A percentile compares a stretch with the other conserved stretches of the same genome.
phyloP scores from a whole-genome alignment of 441 rosid genomes.

The Biscutella laevigata region DNA sequence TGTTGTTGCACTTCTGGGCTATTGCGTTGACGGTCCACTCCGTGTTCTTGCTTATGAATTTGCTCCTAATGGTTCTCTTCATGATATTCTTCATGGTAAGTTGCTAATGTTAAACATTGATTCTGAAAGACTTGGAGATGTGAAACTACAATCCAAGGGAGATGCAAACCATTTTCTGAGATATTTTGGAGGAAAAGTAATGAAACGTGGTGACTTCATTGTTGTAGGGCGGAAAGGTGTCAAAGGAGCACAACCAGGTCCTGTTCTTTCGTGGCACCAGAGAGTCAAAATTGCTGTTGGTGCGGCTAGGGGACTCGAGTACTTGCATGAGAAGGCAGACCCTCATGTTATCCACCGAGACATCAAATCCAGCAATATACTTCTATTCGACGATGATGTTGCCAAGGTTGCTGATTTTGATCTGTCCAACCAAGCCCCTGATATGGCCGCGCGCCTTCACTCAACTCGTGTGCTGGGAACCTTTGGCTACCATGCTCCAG shows the following conservation, averaged over 20 bases:
- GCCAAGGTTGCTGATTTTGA: slow-evolving; percentile 53
- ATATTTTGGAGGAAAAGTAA: background rate
- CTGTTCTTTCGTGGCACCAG: slow-evolving; percentile 45
- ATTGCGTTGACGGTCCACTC: slow-evolving; percentile 42
- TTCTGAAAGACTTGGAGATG: background rate
- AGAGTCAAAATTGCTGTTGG: slow-evolving; percentile 52
- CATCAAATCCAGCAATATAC: slow-evolving; percentile 47
- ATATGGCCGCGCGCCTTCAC: slow-evolving; percentile 39
- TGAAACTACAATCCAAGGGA: background rate
- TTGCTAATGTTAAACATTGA: background rate
- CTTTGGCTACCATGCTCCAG: slow-evolving; percentile 58
- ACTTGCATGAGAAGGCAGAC: slow-evolving; percentile 44
- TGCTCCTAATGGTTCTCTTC: slow-evolving; percentile 61
- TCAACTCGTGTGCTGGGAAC: slow-evolving; percentile 55
- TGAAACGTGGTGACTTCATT: background rate
- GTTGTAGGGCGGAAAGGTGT: slow-evolving; percentile 40
- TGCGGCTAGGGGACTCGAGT: slow-evolving; percentile 48
- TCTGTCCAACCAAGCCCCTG: slow-evolving; percentile 51
- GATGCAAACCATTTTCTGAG: background rate
- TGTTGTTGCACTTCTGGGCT: slow-evolving; percentile 54
- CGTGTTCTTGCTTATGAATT: slow-evolving; percentile 51
- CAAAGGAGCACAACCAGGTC: slow-evolving; percentile 47
- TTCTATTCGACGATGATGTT: slow-evolving; percentile 41
- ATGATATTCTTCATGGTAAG: slow-evolving; percentile 53
- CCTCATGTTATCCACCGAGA: slow-evolving; percentile 44